phyloP scores from a whole-genome alignment of 805 yeast species.

The Diddensiella caesifluorescens region DNA sequence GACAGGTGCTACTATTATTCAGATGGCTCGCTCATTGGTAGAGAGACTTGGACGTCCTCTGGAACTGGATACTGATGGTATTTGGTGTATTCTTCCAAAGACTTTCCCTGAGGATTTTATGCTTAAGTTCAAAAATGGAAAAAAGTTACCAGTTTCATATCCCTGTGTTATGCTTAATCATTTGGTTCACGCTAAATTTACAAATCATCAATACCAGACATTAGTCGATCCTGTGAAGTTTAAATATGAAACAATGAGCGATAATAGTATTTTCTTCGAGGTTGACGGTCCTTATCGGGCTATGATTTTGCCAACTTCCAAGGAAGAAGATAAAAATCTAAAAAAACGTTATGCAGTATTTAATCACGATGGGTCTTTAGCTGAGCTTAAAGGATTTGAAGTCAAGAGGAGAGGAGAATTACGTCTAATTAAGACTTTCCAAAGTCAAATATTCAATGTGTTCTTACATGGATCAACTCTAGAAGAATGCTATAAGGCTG shows the following conservation, averaged over 20 bases:
- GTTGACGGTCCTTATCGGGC: constrained; percentile 99
- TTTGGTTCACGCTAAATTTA: constrained; percentile 82
- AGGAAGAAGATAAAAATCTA: constrained; percentile 94
- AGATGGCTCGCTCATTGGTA: constrained; percentile 88
- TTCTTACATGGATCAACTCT: constrained; percentile 81
- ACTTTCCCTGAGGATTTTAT: constrained; percentile 87
- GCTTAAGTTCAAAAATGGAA: constrained; percentile 70
- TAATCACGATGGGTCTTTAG: constrained; percentile 87
- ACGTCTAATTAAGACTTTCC: constrained; percentile 88
- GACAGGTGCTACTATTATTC: constrained; percentile 97
- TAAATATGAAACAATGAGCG: constrained; percentile 72
- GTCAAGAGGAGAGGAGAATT: constrained; percentile 95
- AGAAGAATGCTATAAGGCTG: constrained; percentile 78
- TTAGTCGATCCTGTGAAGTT: constrained; percentile 62
- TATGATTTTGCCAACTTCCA: constrained; percentile 94
- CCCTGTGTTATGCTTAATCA: constrained; percentile 97
- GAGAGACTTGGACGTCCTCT: constrained; percentile 92
- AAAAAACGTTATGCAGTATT: constrained; percentile 97
- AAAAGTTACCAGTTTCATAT: constrained; percentile 70
- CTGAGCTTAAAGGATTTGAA: constrained; percentile 96
- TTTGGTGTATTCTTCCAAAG: constrained; percentile 95
- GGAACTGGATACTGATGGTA: constrained; percentile 98
- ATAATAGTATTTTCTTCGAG: constrained; percentile 93
- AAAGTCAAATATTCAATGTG: constrained; percentile 85
- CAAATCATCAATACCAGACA: constrained; percentile 92